A percentile compares a stretch with the other conserved stretches of the same genome.
Evolutionary conservation across 495 filamentous ascomycete species (phyloP).

Genomic region (Chaetomium fimeti): DNA sequence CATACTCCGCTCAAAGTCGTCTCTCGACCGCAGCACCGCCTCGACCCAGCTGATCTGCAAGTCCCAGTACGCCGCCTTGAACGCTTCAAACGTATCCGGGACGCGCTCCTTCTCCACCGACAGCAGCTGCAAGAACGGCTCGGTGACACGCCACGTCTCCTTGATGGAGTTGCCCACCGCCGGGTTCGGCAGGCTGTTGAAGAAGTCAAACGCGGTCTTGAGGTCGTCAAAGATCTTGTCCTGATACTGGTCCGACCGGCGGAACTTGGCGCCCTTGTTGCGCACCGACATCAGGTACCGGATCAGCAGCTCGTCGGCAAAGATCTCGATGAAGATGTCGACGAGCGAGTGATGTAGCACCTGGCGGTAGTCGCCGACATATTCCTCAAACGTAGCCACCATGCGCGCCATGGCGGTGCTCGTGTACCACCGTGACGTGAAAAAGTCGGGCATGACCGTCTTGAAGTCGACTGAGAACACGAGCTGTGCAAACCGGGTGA

Average conservation of each 20-base stretch:
- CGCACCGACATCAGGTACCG: constrained; percentile 81
- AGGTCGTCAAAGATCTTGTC: constrained; percentile 91
- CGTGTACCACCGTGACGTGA: constrained; percentile 84
- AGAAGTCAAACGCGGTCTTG: constrained; percentile 77
- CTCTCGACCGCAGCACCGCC: constrained; percentile 75
- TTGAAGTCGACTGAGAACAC: constrained; percentile 87
- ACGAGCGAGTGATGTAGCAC: constrained; percentile 81
- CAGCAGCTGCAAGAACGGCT: constrained; percentile 73
- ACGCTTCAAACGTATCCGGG: constrained; percentile 72
- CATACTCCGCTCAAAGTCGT: constrained; percentile 93
- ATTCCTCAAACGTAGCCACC: constrained; percentile 89
- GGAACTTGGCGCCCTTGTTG: constrained; percentile 90
- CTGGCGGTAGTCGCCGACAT: constrained; percentile 76
- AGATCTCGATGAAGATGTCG: constrained; percentile 86
- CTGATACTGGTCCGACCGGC: constrained; percentile 73
- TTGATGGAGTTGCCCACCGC: constrained; percentile 63
- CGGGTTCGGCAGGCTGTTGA: constrained; percentile 52
- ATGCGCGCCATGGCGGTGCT: constrained; percentile 83
- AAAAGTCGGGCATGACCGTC: constrained; percentile 78
- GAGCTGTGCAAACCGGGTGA: constrained; percentile 75
- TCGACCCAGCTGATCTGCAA: constrained; percentile 96
- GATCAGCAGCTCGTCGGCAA: constrained; percentile 84
- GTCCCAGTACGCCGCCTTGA: constrained; percentile 91
- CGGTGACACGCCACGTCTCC: constrained; percentile 85
- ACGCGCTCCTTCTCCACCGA: constrained; percentile 70